Percentiles rank a stretch among this genome's conserved stretches.
These are phyloP conservation scores for Aspergillus sp. DNA, from an alignment of 2,329 filamentous ascomycete genomes.

Conservation along the genomic window DNA sequence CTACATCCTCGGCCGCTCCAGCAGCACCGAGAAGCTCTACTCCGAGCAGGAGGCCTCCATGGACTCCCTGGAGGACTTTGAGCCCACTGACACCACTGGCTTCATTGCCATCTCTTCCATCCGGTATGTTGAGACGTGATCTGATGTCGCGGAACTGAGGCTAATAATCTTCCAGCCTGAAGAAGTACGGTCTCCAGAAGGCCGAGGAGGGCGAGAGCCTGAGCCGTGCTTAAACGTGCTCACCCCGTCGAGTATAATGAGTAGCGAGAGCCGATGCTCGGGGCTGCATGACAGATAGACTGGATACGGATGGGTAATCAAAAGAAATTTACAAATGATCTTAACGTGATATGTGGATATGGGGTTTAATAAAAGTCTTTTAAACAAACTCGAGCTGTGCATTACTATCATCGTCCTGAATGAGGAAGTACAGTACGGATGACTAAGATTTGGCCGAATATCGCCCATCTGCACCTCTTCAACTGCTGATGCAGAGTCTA, in stretches of 20 bases:
- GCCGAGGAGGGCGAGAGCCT: constrained; percentile 16
- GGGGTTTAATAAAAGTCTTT: neutral
- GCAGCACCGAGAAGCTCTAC: constrained; percentile 70
- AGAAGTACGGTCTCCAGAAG: constrained; percentile 43
- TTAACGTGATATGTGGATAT: neutral
- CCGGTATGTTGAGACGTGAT: constrained; percentile 16
- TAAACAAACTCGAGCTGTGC: neutral
- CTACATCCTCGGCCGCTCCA: constrained; percentile 54
- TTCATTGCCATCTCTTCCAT: constrained; percentile 51
- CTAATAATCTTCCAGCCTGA: constrained; percentile 30
- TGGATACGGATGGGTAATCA: neutral
- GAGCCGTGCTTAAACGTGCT: constrained; percentile 11
- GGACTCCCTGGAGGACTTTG: constrained; percentile 70
- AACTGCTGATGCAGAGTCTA: no score
- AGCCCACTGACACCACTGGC: constrained; percentile 64
- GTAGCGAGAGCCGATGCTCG: neutral
- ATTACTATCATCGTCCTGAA: neutral
- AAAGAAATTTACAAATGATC: neutral
- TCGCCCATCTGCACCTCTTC: neutral
- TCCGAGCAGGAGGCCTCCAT: constrained; percentile 64
- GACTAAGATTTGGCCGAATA: no score
- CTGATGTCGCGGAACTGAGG: neutral
- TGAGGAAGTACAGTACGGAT: neutral
- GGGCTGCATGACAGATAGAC: neutral
- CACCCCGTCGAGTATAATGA: neutral